Conservation (phyloP, 2,329 filamentous ascomycete genomes). For the Plectosphaerella cucumerina region DNA sequence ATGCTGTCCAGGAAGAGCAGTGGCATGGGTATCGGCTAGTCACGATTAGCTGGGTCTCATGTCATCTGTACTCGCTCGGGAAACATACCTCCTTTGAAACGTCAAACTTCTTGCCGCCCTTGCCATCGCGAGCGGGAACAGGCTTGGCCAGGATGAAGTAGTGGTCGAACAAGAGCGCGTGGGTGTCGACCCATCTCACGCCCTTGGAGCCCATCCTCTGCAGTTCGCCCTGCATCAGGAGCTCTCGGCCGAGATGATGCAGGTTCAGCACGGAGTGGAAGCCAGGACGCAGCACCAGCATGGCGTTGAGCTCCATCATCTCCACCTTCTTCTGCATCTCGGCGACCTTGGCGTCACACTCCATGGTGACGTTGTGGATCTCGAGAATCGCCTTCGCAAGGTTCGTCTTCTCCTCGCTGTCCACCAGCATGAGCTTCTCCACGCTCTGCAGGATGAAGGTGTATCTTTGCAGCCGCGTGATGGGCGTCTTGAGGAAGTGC, state of each 20-base stretch:
- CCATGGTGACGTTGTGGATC: constrained; percentile 81
- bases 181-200: constrained; percentile 90
- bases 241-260: constrained; percentile 86
- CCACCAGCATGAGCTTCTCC: constrained; percentile 74
- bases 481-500: constrained; percentile 88
- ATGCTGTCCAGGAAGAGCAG: constrained; percentile 87
- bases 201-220: constrained; percentile 84
- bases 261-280: constrained; percentile 90
- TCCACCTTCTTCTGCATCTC: constrained; percentile 90
- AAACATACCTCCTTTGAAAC: constrained; percentile 76
- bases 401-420: constrained; percentile 87
- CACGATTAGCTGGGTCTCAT: constrained; percentile 19
- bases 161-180: constrained; percentile 92
- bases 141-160: constrained; percentile 92
- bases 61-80: background rate
- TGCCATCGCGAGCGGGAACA: constrained; percentile 62
- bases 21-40: constrained; percentile 88
- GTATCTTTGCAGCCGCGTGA: constrained; percentile 89
- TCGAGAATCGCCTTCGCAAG: constrained; percentile 82
- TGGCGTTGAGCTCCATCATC: constrained; percentile 76
- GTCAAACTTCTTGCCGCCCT: constrained; percentile 81
- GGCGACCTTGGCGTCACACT: constrained; percentile 88
- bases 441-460: constrained; percentile 78
- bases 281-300: constrained; percentile 79
- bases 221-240: constrained; percentile 85